phyloP scores from a whole-genome alignment of 306 rosid species.

The Pueraria montana region DNA sequence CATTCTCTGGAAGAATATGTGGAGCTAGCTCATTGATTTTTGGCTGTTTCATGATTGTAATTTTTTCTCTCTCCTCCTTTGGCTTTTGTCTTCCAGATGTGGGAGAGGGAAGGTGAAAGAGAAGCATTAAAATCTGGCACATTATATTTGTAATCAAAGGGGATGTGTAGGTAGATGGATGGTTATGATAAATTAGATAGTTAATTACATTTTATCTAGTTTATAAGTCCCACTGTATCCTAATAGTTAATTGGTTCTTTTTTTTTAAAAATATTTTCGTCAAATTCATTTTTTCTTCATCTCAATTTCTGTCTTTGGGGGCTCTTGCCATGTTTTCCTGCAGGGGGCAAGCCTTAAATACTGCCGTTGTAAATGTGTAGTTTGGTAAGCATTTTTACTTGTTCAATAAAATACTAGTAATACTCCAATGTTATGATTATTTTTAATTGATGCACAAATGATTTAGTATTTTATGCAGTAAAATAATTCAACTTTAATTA shows the following conservation, averaged over 20 bases:
- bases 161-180: background rate
- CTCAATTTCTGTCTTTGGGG: background rate
- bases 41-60: conserved; percentile 20
- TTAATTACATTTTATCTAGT: background rate
- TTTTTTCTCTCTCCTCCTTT: background rate
- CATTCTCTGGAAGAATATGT: conserved; percentile 19
- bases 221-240: background rate
- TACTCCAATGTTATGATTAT: background rate
- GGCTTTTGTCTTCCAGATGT: background rate
- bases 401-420: background rate
- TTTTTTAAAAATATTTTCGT: background rate
- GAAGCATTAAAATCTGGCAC: conserved; percentile 14
- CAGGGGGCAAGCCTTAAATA: background rate
- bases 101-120: background rate
- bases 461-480: background rate
- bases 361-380: background rate
- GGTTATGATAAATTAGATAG: background rate
- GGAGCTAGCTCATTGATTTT: conserved; percentile 5
- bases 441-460: background rate
- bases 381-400: background rate
- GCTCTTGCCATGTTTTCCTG: background rate
- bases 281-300: background rate
- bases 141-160: conserved; percentile 27
- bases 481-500: background rate
- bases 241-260: background rate